Percentiles rank a stretch among this genome's conserved stretches.
phyloP scores from a whole-genome alignment of 768 basidiomycete species.

The Zangia roseola region DNA sequence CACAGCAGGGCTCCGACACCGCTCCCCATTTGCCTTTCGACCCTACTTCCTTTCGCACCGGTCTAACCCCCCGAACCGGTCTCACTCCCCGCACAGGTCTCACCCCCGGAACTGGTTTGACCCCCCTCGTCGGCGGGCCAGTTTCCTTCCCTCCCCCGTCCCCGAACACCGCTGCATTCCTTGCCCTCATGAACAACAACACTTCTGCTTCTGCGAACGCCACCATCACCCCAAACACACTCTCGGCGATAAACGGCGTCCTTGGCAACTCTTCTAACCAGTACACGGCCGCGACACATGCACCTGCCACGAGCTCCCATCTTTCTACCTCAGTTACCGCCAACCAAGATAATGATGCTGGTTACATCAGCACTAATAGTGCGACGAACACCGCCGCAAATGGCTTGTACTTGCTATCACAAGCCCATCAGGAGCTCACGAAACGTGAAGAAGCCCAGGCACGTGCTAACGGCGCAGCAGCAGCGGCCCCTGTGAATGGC shows the following conservation, averaged over 20 bases:
- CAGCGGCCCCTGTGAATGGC: slow-evolving; percentile 24
- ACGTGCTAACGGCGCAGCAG: slow-evolving; percentile 46
- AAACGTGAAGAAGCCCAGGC: slow-evolving; percentile 89
- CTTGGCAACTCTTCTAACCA: slow-evolving; percentile 43
- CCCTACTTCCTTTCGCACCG: slow-evolving; percentile 72
- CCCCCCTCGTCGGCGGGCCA: slow-evolving; percentile 74
- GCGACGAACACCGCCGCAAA: slow-evolving; percentile 78
- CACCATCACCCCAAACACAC: slow-evolving; percentile 61
- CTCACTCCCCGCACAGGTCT: slow-evolving; percentile 85
- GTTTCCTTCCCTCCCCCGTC: slow-evolving; percentile 79
- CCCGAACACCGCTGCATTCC: slow-evolving; percentile 88
- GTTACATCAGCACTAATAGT: slow-evolving; percentile 46
- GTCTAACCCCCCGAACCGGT: slow-evolving; percentile 83
- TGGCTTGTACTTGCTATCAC: slow-evolving; percentile 88
- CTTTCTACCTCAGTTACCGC: slow-evolving; percentile 36
- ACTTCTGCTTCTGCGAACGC: slow-evolving; percentile 34
- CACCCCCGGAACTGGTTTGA: slow-evolving; percentile 73
- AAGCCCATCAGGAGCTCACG: slow-evolving; percentile 94
- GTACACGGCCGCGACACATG: slow-evolving; percentile 30
- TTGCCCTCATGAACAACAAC: slow-evolving; percentile 82
- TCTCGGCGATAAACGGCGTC: slow-evolving; percentile 68
- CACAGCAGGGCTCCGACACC: slow-evolving; percentile 51
- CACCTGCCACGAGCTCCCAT: slow-evolving; percentile 34
- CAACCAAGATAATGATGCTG: slow-evolving; percentile 32
- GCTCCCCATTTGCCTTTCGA: slow-evolving; percentile 55